phyloP scores from a whole-genome alignment of 352 stramenopile genomes.

The Phytophthora cactorum region DNA sequence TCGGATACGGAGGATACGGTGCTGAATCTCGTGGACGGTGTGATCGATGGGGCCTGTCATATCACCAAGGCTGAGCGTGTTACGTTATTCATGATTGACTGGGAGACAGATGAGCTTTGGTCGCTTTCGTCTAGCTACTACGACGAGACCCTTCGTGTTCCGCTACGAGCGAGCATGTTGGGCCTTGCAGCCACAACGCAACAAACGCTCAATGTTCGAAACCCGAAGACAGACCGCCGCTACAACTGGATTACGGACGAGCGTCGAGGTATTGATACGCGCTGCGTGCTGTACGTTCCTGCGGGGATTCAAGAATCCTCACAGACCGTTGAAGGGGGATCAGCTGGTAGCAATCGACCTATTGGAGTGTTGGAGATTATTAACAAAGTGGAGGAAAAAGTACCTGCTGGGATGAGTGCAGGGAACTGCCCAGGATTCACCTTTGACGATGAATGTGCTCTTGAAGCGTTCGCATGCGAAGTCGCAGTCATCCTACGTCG shows the following conservation, averaged over 20 bases:
- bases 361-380: conserved; percentile 90
- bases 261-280: conserved; percentile 63
- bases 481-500: conserved; percentile 86
- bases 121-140: conserved; percentile 80
- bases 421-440: conserved; percentile 54
- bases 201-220: conserved; percentile 74
- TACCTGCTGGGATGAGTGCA: conserved; percentile 17
- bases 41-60: conserved; percentile 81
- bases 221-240: conserved; percentile 61
- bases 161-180: conserved; percentile 63
- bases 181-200: conserved; percentile 64
- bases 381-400: conserved; percentile 78
- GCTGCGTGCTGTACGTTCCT: conserved; percentile 84
- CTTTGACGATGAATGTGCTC: conserved; percentile 86
- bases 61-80: conserved; percentile 84
- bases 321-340: conserved; percentile 28
- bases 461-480: conserved; percentile 87
- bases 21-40: conserved; percentile 83
- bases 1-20: conserved; percentile 86
- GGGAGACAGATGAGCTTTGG: conserved; percentile 84
- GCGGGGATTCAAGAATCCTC: conserved; percentile 72
- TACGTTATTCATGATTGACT: conserved; percentile 86
- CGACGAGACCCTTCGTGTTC: conserved; percentile 70
- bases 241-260: conserved; percentile 68
- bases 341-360: conserved; percentile 50